Evolutionary conservation across 2,329 filamentous ascomycete species (phyloP), one percentile per base, ranked within the genome.

Genomic region (Neofusicoccum umdonicola): DNA sequence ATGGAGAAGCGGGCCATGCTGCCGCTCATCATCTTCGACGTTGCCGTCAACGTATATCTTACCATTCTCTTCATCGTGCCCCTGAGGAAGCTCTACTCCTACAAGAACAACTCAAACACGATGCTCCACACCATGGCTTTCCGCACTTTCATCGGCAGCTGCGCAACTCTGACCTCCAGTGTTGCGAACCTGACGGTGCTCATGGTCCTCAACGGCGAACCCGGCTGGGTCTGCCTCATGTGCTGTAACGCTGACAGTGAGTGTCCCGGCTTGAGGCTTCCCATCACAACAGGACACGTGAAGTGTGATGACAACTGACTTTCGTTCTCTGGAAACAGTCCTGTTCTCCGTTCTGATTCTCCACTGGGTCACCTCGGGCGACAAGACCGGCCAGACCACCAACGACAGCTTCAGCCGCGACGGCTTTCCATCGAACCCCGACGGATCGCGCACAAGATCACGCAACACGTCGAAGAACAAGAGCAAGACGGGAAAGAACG

Each of bases 51-150:
- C 69, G 82, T 88, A 19, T 89, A 88, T 68, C 77, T 89, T 1
- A 89, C 86, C 0, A 77, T 83, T 3, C 77, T 89, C n/a, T 89
- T 90, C 71, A 74, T 90, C 2, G 77, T 85, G 15, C 86, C 86
- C 3, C 71, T 89, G 1, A 82, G 81, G 66, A 79, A 54, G 22
- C 48, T 63, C 2, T 56, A 56, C 50, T 56, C 61, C 22, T 63
- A 54, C 37, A 44, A 44, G 35, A n/a, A 42, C 13, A 13, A 35
- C 3, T 8, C n/a, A 8, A 54, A 45, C 39, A 17, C 22, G 22
- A 51, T 17, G 37, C 61, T 63, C 8, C 61, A 42, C 41, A 45
- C 48, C 9, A 63, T 63, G 39, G 61, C 50, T 3, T 37, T 42
- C 37, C 61, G 61, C 44, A 63, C 61, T 31, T 56, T 52, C 27